Evolutionary conservation across 345 rosid species (phyloP), one percentile per base, ranked within the genome.

Genomic region (Eucalyptus camaldulensis): DNA sequence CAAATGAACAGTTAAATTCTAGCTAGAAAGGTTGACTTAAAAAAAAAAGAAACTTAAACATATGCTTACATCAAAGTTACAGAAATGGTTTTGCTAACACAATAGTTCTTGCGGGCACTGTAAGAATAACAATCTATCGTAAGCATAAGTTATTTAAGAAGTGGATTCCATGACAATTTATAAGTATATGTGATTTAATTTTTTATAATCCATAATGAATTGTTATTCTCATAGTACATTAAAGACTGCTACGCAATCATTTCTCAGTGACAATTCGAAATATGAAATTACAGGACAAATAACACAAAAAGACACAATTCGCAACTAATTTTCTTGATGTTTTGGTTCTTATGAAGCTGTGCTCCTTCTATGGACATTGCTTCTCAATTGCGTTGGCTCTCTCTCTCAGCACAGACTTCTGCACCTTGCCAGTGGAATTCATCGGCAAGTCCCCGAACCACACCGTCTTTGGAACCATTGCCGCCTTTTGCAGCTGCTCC

Each of bases 391-490:
- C 87, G 86, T 91, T 92, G 69, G 90, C 94, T 87, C 87, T 91
- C 88, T 90, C 90, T 87, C 94, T 93, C 3, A 95, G 92, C 87
- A 88, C 49, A 89, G 85, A 91, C 67, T 95, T 95, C 31, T 93
- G 94, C 69, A 90, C 92, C 85, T 95, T 95, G 21, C 96, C 96
- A 0, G 91, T 93, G 50, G 90, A 94, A 91, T 94, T 95, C 24
- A 91, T 83, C 0, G 95, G 96, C n/a, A 94, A 88, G 50, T 95
- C 94, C 80, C 91, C 95, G 44, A 95, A 93, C 50, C 87, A 51
- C 8, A 94, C 88, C 1, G 72, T 22, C 37, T 87, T 91, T 6
- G 95, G 95, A 60, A 92, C 91, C 94, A 92, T 94, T 44, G 86
- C 93, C 56, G 85, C 86, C 24, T 62, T 49, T 29, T 91, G 91